Base-by-base conservation (phyloP, 441 rosid species). In the Cnidoscolus chayamansa region DNA sequence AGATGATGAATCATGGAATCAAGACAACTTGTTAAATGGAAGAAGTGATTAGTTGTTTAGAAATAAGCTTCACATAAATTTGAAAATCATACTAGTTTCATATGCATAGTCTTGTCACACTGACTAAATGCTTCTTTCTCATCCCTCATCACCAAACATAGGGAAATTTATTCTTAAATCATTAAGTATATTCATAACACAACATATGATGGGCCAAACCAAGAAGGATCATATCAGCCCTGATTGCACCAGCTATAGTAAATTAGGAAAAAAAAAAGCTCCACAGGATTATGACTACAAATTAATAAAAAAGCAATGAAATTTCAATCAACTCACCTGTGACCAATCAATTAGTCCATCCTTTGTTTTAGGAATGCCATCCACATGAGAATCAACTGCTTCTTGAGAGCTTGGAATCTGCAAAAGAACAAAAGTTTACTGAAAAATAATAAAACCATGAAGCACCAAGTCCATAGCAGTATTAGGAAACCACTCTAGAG, bases 321-420 rank as follows among this genome's bases (percentile, higher is more conserved):
- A 54, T 0, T 30, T 54, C 31, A 6, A 69, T 31, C 30, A 53
- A 70, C 92, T 82, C 76, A 92, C 98, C 78, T 88, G 92, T 30
- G 98, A 89, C 99, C 97, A 94, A 81, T 94, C 99, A 68, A 94
- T 72, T 75, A 86, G 79, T 0, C 97, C 96, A 79, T 82, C 85
- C 82, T 88, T 81, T 58, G 90, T 89, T 75, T 89, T 90, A 2
- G 99, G 94, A 86, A 92, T 89, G 70, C 84, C 76, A 76, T 78
- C 80, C n/a, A 85, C 80, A 57, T 76, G 78, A 72, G 97, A 83
- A 70, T 80, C 80, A 11, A 76, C 68, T 15, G 85, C 82, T 79
- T 92, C 97, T 70, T 72, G 81, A 69, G 93, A 84, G 78, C 81
- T 86, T 68, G 99, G 99, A 81, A 94, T 91, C 99, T 92, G 82